Conservation (phyloP, 371 early-diverging fungal species). For the Rhizopus stolonifer region DNA sequence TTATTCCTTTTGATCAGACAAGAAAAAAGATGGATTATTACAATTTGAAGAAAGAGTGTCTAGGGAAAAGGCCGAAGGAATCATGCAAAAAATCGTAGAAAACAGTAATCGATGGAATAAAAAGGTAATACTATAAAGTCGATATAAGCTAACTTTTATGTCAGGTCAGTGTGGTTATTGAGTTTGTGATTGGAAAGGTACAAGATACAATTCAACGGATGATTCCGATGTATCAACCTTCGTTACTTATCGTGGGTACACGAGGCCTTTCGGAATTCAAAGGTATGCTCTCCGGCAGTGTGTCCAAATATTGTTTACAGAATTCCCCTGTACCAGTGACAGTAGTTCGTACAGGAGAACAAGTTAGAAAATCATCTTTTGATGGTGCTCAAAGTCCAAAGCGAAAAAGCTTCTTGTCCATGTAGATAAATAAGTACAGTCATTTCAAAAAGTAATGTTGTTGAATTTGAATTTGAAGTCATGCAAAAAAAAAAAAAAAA, state of each 20-base stretch:
- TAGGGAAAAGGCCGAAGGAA: slow-evolving; percentile 47
- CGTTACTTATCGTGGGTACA: slow-evolving; percentile 59
- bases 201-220: slow-evolving; percentile 62
- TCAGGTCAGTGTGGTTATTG: slow-evolving; percentile 61
- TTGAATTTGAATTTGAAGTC: too few relatives aligned
- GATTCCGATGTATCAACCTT: slow-evolving; percentile 60
- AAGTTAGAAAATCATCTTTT: too few relatives aligned
- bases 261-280: slow-evolving; percentile 59
- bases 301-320: slow-evolving; percentile 61
- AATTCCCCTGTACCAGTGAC: slow-evolving; percentile 60
- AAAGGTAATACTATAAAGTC: background rate
- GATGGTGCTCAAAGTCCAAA: too few relatives aligned
- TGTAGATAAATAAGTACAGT: too few relatives aligned
- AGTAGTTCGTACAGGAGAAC: too few relatives aligned
- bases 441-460: too few relatives aligned
- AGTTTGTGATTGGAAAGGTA: slow-evolving; percentile 62
- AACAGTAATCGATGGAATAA: slow-evolving; percentile 8
- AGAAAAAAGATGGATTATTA: too few relatives aligned
- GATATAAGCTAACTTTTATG: too few relatives aligned
- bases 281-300: slow-evolving; percentile 54
- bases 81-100: slow-evolving; percentile 51
- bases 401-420: too few relatives aligned
- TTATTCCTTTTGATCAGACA: too few relatives aligned
- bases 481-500: too few relatives aligned
- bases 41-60: slow-evolving; percentile 49